These are phyloP conservation scores for Orbilia blumenaviensis DNA, from an alignment of 2,329 filamentous ascomycete genomes.

Conservation along the genomic window DNA sequence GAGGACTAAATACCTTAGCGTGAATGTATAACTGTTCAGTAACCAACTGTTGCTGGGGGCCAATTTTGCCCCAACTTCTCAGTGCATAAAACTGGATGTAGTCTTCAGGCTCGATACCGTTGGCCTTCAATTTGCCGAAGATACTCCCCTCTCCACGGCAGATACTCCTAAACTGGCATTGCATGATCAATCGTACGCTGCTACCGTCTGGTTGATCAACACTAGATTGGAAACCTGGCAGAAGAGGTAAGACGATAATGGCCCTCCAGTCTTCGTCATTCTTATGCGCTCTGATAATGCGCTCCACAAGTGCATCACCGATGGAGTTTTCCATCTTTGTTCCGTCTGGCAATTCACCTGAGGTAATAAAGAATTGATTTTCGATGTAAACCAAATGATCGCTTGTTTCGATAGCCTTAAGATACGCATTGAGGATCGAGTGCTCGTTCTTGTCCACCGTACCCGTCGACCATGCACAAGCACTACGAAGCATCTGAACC, in stretches of 20 bases:
- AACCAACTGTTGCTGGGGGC: slow-evolving; percentile 79
- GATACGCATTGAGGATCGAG: slow-evolving; percentile 94
- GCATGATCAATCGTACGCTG: slow-evolving; percentile 93
- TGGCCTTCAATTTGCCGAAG: slow-evolving; percentile 81
- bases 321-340: slow-evolving; percentile 91
- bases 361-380: slow-evolving; percentile 98
- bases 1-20: slow-evolving; percentile 70
- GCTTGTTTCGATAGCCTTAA: slow-evolving; percentile 92
- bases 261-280: slow-evolving; percentile 91
- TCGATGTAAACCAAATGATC: slow-evolving; percentile 99
- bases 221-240: slow-evolving; percentile 98
- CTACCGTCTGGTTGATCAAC: slow-evolving; percentile 94
- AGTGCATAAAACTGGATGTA: slow-evolving; percentile 96
- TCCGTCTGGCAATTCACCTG: slow-evolving; percentile 80
- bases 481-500: slow-evolving; percentile 92
- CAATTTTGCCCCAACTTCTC: slow-evolving; percentile 90
- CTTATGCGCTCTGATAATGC: slow-evolving; percentile 82
- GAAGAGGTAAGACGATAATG: slow-evolving; percentile 87
- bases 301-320: slow-evolving; percentile 90
- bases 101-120: slow-evolving; percentile 88
- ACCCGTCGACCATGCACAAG: slow-evolving; percentile 89
- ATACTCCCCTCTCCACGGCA: slow-evolving; percentile 92
- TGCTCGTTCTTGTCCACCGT: slow-evolving; percentile 83
- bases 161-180: slow-evolving; percentile 95
- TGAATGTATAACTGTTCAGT: slow-evolving; percentile 99